Percentiles rank a stretch among this genome's conserved stretches.
These are phyloP conservation scores for Tolypocladium paradoxum DNA, from an alignment of 2,329 filamentous ascomycete genomes.

Conservation along the genomic window DNA sequence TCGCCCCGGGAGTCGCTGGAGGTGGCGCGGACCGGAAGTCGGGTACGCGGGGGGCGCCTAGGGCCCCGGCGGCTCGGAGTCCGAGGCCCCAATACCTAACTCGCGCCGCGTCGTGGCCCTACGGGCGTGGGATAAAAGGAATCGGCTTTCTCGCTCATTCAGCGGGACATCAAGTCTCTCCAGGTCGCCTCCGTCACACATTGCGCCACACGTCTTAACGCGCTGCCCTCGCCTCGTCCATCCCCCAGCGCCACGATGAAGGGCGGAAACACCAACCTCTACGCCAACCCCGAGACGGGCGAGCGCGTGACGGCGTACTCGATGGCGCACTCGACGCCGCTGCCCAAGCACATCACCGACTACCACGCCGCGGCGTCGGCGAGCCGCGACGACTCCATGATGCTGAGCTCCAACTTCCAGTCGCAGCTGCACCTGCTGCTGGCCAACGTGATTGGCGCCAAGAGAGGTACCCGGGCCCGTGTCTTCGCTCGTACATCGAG, in stretches of 20 bases:
- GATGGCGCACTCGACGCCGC: constrained; percentile 26
- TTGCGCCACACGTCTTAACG: no score
- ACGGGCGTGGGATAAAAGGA: no score
- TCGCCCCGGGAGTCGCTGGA: not conserved
- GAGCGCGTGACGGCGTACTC: constrained; percentile 32
- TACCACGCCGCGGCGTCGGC: constrained; percentile 25
- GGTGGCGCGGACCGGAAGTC: not conserved
- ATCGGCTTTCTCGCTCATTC: no score
- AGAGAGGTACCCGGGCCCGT: constrained; percentile 18
- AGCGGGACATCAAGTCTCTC: no score
- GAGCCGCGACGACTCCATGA: constrained; percentile 18
- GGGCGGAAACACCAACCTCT: constrained; percentile 26
- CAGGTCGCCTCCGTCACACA: no score
- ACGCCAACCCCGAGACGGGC: constrained; percentile 29
- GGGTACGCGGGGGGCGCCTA: not conserved
- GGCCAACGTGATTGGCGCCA: constrained; percentile 28
- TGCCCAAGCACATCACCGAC: constrained; percentile 30
- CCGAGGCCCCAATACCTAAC: no score
- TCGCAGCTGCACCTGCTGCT: constrained; percentile 30
- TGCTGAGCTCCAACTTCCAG: constrained; percentile 32
- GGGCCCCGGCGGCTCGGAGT: not conserved
- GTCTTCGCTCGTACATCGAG: not conserved
- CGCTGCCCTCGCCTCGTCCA: no score
- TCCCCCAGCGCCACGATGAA: constrained; percentile 26
- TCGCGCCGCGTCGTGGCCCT: no score